Evolutionary conservation across 306 rosid species (phyloP), one percentile per base, ranked within the genome.

Genomic region (Vicia faba): DNA sequence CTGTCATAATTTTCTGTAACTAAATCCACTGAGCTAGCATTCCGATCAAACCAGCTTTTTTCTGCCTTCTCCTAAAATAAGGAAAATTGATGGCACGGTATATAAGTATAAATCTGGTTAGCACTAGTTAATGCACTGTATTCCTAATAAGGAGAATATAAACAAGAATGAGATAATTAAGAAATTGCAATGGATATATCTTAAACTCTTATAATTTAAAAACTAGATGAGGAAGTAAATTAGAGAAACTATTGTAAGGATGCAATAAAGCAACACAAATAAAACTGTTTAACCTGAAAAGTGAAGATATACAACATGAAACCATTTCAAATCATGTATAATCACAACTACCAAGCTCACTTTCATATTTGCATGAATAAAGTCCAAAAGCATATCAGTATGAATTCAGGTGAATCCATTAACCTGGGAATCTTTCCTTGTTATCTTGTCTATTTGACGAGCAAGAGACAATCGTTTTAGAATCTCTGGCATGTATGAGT

Each of bases 401-500:
- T 45, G 33, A 29, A 61, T 23, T 78, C 51, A 57, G 70, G 74
- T 71, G 25, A n/a, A n/a, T n/a, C n/a, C n/a, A n/a, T n/a, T 80
- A 81, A 93, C 96, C 97, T 86, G 87, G 41, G 97, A 93, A 71
- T 84, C 88, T 79, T 88, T 90, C 70, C 85, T 86, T 20, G 69
- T n/a, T 80, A 90, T 82, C 79, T 90, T 88, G 89, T 90, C 96
- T 46, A 93, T 88, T 84, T 88, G 97, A 51, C 91, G 85, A 2
- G 96, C 95, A 80, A 90, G 85, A 69, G 96, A 89, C 79, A 93
- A 49, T 13, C 91, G 87, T 77, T 87, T 89, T 65, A 84, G 79
- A 78, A 89, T 87, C 80, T 85, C 97, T 53, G 99, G 92, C 87
- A 88, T 80, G 87, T 88, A 93, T 46, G 99, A 82, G 66, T 72